Base-by-base conservation (phyloP, 1,139 yeast species). In the Suhomyces yuchorum region DNA sequence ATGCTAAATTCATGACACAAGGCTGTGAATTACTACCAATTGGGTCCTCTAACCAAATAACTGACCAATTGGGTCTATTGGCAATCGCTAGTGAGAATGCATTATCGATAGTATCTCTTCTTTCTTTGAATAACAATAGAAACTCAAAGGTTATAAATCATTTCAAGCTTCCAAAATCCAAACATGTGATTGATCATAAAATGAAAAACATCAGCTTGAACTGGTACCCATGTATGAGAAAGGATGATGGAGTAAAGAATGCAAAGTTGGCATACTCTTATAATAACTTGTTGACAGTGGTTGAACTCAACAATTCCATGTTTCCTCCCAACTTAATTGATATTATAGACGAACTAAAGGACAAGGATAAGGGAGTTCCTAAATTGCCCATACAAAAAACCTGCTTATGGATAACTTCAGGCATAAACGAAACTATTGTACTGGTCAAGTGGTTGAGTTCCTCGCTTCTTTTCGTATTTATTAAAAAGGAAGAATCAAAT, bases 191-290 rank as follows among this genome's bases (percentile, higher is more conserved):
- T 4, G 42, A 37, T 12, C 40, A 39, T 15, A 46, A 19, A 7
- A 12, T 17, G 5, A 46, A 18, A 14, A 19, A 26, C 73, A 0
- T 54, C 70, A n/a, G 65, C 75, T 4, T 84, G 15, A 68, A 79
- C 11, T 87, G 95, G 95, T 83, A 71, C 54, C 79, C 79, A 0
- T 67, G 73, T 46, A 63, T 68, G 58, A 49, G 55, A 19, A 59
- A 57, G 3, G 51, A 53, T 18, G 62, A 46, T 18, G 23, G 23
- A 2, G 47, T 61, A 4, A 51, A 64, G 44, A 65, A 67, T 34
- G 82, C 92, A 0, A 69, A 75, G 49, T 63, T 89, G 37, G 92
- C 87, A 0, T 87, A 82, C 57, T 71, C 86, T 34, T 86, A 91
- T 87, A 73, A 81, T 20, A 82, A 82, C 53, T 71, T 73, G 12